Base-by-base conservation (phyloP, 176 grass and related monocot species). In the Triticum turgidum region DNA sequence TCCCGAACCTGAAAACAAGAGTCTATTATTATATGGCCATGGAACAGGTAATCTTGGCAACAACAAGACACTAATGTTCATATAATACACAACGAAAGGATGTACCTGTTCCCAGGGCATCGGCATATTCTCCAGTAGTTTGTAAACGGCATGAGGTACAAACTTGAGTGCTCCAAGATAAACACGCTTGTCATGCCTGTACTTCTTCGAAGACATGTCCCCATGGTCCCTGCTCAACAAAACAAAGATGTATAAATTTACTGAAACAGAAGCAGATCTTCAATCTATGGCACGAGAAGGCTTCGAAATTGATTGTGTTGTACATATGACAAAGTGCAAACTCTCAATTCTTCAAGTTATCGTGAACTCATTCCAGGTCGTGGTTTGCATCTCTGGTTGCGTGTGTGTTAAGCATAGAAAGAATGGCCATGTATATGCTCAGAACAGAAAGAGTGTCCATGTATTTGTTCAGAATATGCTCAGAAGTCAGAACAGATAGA, bases 141-240 rank as follows among this genome's bases (percentile, higher is more conserved):
- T 98, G 65, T 98, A 98, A 66, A 98, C 97, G 80, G 92, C 94
- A 81, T 96, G 97, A 80, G 97, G 94, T 21, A 98, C 97, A 83
- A 96, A 98, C 86, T 98, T 98, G 12, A 98, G 87, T 82, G 94
- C 97, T 80, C 94, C 97, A 49, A 98, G 97, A 66, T 98, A 98
- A 22, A 98, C 94, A 78, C 97, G 94, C 68, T 98, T 98, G 52
- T 98, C 97, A 6, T 98, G 97, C 54, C 97, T 89, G 73, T 96
- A 98, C 87, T 98, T 98, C 87, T 98, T 98, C 9, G 97, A 98
- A 67, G 97, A 96, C 97, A 98, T 98, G 77, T 98, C 97, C 10
- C 97, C 97, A 77, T 98, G 97, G 51, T 98, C 97, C 61, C 94
- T 98, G 82, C 45, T 82, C 38, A 83, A 69, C 25, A 58, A 21